A percentile compares a stretch with the other conserved stretches of the same genome.
These are phyloP conservation scores for Gentiana macrophylla DNA, from an alignment of 257 asterid species.

Conservation along the genomic window DNA sequence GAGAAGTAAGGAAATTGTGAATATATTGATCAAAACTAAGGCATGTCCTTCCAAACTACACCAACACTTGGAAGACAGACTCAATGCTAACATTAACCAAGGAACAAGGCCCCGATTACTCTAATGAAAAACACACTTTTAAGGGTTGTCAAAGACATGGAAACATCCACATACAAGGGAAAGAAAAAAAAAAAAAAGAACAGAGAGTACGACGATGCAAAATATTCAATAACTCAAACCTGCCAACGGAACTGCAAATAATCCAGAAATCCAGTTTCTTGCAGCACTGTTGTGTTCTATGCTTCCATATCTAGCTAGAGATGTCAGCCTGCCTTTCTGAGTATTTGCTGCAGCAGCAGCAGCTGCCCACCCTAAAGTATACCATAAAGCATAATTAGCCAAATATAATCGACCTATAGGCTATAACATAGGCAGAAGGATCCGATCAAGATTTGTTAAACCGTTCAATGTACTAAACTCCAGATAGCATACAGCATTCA, in stretches of 20 bases:
- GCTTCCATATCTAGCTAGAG: constrained; percentile 52
- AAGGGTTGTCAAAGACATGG: background rate
- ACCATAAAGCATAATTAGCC: constrained; percentile 8
- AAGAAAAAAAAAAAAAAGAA: background rate
- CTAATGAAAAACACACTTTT: background rate
- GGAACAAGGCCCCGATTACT: constrained; percentile 20
- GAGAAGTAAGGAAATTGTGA: constrained; percentile 9
- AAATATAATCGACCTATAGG: no score
- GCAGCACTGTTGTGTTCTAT: constrained; percentile 52
- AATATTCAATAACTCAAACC: constrained; percentile 30
- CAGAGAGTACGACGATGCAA: background rate
- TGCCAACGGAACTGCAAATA: constrained; percentile 82
- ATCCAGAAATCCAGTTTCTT: constrained; percentile 62
- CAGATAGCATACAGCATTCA: no score
- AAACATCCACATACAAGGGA: background rate
- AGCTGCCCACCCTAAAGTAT: constrained; percentile 64
- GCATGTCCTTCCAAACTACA: constrained; percentile 13
- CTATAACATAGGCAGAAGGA: background rate
- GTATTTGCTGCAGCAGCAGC: constrained; percentile 71
- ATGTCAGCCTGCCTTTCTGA: constrained; percentile 50
- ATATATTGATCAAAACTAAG: constrained; percentile 5
- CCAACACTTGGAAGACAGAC: constrained; percentile 10
- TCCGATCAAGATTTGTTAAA: no score
- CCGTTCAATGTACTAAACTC: no score
- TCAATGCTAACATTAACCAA: constrained; percentile 14